Evolutionary conservation across 495 filamentous ascomycete genomes (phyloP).

Genomic region (Letharia lupina): DNA sequence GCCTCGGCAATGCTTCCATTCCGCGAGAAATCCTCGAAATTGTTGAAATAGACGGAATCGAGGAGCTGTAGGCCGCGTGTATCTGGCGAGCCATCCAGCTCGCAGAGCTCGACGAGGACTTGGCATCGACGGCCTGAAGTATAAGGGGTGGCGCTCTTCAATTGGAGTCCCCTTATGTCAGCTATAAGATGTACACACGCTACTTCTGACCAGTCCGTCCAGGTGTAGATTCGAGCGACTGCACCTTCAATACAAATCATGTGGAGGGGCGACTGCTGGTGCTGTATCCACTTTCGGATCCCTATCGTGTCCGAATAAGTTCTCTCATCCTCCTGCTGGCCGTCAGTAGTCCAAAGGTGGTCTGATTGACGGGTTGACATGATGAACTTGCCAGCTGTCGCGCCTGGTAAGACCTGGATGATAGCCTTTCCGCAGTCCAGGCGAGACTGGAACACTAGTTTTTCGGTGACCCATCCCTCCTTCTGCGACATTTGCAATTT

Average conservation of each 20-base stretch:
- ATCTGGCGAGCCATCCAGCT: conserved; percentile 24
- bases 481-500: conserved; percentile 6
- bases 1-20: not conserved
- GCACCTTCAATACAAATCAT: conserved; percentile 26
- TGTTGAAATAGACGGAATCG: conserved; percentile 13
- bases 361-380: conserved; percentile 25
- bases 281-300: conserved; percentile 26
- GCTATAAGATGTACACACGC: conserved; percentile 17
- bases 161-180: conserved; percentile 1
- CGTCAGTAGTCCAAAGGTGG: conserved; percentile 25
- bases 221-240: conserved; percentile 23
- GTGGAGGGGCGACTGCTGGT: conserved; percentile 16
- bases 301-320: conserved; percentile 10
- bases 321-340: conserved; percentile 6
- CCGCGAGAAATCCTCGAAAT: not conserved
- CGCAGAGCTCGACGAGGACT: conserved; percentile 26
- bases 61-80: conserved; percentile 21
- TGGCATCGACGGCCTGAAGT: not conserved
- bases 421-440: conserved; percentile 18
- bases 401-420: conserved; percentile 20
- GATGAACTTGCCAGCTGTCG: conserved; percentile 22
- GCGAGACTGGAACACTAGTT: conserved; percentile 10
- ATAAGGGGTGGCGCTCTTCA: not conserved
- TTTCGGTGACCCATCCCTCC: conserved; percentile 15
- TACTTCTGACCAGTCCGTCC: conserved; percentile 28